A percentile compares a stretch with the other conserved stretches of the same genome.
Conservation (phyloP, 306 rosid species). For the Prunus davidiana region DNA sequence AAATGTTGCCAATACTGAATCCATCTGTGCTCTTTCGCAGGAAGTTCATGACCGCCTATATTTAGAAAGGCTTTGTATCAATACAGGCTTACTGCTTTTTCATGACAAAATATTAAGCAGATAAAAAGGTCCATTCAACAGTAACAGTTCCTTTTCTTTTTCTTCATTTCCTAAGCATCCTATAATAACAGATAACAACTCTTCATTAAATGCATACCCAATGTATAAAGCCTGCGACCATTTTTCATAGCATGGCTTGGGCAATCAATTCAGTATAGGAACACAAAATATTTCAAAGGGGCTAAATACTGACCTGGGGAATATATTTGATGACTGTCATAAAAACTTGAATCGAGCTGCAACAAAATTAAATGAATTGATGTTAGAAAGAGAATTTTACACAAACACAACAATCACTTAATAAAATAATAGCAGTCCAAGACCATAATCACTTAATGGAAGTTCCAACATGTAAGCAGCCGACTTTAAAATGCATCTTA, state of each 20-base stretch:
- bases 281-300: not conserved
- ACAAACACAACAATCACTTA: not conserved
- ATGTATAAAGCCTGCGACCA: not conserved
- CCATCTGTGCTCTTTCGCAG: constrained; percentile 79
- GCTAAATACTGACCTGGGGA: constrained; percentile 66
- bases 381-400: constrained; percentile 26
- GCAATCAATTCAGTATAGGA: not conserved
- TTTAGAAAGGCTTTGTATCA: not conserved
- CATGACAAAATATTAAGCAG: not conserved
- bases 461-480: not conserved
- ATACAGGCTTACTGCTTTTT: not conserved
- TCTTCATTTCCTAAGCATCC: not conserved
- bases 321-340: constrained; percentile 85
- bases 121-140: not conserved
- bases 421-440: not conserved
- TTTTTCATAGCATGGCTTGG: not conserved
- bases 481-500: constrained; percentile 3
- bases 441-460: not conserved
- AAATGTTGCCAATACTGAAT: constrained; percentile 76
- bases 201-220: not conserved
- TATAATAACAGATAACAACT: not conserved
- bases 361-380: constrained; percentile 24
- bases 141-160: not conserved
- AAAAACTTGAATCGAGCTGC: constrained; percentile 78
- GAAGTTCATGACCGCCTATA: constrained; percentile 77